Evolutionary conservation across 306 rosid genomes (phyloP).

Genomic region (Parietaria judaica): DNA sequence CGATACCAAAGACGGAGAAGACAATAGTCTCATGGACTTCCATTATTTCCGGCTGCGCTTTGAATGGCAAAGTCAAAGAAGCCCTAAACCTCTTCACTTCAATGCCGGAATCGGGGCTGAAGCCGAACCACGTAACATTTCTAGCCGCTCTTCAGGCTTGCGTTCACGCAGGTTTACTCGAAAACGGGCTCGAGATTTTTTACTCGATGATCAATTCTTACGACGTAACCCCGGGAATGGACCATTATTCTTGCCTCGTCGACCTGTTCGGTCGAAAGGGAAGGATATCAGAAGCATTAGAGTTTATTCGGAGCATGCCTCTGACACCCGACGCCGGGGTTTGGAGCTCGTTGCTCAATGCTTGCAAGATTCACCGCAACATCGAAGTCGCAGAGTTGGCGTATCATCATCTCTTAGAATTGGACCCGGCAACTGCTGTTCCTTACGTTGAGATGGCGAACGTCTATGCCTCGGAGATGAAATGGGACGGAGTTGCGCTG

Average conservation of each 20-base stretch:
- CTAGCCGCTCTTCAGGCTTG: constrained; percentile 75
- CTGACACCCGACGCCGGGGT: constrained; percentile 51
- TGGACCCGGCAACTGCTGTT: constrained; percentile 43
- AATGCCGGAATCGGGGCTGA: constrained; percentile 40
- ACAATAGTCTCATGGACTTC: constrained; percentile 62
- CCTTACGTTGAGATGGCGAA: constrained; percentile 60
- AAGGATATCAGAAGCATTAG: constrained; percentile 48
- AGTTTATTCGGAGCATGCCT: constrained; percentile 42
- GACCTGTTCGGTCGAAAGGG: constrained; percentile 57
- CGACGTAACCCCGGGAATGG: constrained; percentile 39
- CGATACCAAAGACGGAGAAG: constrained; percentile 36
- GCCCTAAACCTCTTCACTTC: constrained; percentile 39
- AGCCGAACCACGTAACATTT: constrained; percentile 58
- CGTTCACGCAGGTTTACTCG: constrained; percentile 57
- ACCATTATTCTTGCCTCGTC: constrained; percentile 62
- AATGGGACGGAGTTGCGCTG: constrained; percentile 58
- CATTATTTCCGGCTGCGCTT: constrained; percentile 57
- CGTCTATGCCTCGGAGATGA: constrained; percentile 53
- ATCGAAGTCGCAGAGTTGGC: constrained; percentile 39
- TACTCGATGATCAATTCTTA: constrained; percentile 38
- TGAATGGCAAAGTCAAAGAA: constrained; percentile 52
- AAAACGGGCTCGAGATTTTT: constrained; percentile 48
- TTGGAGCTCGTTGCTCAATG: constrained; percentile 56
- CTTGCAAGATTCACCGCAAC: constrained; percentile 56
- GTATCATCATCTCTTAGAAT: constrained; percentile 30